Evolutionary conservation across 148 eudicot genomes (phyloP), one percentile per base, ranked within the genome.

Genomic region (Pharnaceum exiguum): DNA sequence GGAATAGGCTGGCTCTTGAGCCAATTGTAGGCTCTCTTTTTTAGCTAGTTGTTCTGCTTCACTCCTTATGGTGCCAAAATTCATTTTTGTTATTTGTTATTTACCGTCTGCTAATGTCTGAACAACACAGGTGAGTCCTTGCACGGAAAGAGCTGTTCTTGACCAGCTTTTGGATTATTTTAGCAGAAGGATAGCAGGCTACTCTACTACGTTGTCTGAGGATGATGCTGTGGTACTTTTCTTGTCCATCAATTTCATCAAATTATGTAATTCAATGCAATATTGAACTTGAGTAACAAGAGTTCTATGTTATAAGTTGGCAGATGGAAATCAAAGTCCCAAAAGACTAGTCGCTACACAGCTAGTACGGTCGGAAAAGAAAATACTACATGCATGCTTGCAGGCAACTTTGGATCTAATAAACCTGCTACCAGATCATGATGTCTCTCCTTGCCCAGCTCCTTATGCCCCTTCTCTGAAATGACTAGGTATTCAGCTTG

Each of bases 401-500:
- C 37, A 81, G 80, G 83, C 77, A 35, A 74, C 95, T 57, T 46
- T 67, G 58, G 95, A 83, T 40, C 66, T 85, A 46, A 81, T 89
- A 58, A 46, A 75, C 66, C 75, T 74, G 77, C 68, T 93, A 48
- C 99, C 99, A 45, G 99, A 93, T 75, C 68, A 67, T 57, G 75
- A 83, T 45, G 56, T 89, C 63, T 85, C 96, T 77, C 96, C 99
- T 29, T 93, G 99, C 66, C 96, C 96, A 24, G 95, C 96, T 64
- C 95, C 89, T 67, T 82, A 83, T 76, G 86, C 96, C 31, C 99
- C 99, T 11, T 46, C 35, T 53, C 52, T 93, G 64, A 86, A 73
- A 58, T 93, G 79, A 79, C n/a, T 69, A 60, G 84, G 84, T 71
- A 69, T 18, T 2, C n/a, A n/a, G n/a, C n/a, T n/a, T n/a, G n/a